These are phyloP conservation scores for Phyllosticta citrichinensis DNA, from an alignment of 2,329 filamentous ascomycete species.

Conservation along the genomic window DNA sequence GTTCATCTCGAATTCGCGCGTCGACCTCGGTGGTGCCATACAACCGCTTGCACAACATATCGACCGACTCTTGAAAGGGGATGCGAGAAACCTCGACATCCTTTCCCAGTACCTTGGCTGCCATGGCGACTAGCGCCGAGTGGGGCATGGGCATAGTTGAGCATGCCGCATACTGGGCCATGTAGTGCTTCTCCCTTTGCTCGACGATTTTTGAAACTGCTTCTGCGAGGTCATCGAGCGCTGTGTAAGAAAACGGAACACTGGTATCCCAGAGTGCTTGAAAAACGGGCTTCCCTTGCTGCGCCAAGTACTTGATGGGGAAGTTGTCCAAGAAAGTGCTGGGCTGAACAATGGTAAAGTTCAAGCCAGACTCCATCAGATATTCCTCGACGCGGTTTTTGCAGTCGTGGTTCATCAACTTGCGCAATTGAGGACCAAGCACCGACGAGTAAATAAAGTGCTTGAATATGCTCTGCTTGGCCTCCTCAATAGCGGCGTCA, in stretches of 20 bases:
- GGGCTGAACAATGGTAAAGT: conserved; percentile 28
- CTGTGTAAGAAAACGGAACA: conserved; percentile 18
- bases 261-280: conserved; percentile 15
- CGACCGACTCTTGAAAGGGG: conserved; percentile 15
- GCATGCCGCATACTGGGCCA: conserved; percentile 20
- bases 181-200: conserved; percentile 19
- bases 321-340: conserved; percentile 25
- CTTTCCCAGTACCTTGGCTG: conserved; percentile 17
- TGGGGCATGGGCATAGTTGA: conserved; percentile 15
- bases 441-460: conserved; percentile 29
- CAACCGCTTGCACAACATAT: conserved; percentile 9
- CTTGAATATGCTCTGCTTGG: conserved; percentile 17
- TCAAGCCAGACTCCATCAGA: conserved; percentile 24
- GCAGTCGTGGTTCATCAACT: conserved; percentile 29
- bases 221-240: conserved; percentile 19
- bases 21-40: conserved; percentile 1
- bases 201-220: conserved; percentile 16
- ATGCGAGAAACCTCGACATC: conserved; percentile 15
- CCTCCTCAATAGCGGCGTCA: conserved; percentile 22
- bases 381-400: conserved; percentile 28
- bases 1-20: conserved; percentile 10
- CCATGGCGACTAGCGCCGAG: conserved; percentile 13
- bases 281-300: conserved; percentile 16
- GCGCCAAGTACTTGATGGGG: conserved; percentile 14
- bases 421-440: conserved; percentile 22